These are phyloP conservation scores for Amanita pseudoporphyria DNA, from an alignment of 768 basidiomycete genomes.

Conservation along the genomic window DNA sequence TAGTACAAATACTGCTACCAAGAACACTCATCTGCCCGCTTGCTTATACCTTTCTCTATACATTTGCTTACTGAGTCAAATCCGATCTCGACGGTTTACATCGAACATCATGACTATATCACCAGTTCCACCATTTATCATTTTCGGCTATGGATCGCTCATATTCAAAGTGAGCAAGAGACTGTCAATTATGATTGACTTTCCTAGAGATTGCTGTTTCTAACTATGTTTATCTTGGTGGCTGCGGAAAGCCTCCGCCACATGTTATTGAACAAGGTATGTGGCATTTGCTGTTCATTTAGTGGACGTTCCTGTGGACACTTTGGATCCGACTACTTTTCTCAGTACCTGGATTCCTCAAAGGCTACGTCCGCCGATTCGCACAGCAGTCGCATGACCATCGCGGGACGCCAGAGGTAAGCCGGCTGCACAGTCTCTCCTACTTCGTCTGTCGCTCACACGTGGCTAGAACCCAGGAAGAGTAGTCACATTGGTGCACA, in stretches of 20 bases:
- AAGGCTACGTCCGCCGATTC: slow-evolving; percentile 85
- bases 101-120: slow-evolving; percentile 3
- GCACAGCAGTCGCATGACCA: slow-evolving; percentile 92
- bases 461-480: slow-evolving; percentile 73
- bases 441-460: too few species aligned
- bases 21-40: too few species aligned
- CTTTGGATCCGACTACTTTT: not conserved
- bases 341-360: slow-evolving; percentile 72
- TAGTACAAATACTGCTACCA: too few species aligned
- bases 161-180: slow-evolving; percentile 73
- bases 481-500: slow-evolving; percentile 84
- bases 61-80: too few species aligned
- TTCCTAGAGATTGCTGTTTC: not conserved
- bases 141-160: slow-evolving; percentile 90
- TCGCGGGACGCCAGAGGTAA: slow-evolving; percentile 77
- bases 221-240: not conserved
- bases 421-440: slow-evolving; percentile 1
- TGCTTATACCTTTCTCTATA: too few species aligned
- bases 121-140: slow-evolving; percentile 37
- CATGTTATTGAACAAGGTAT: slow-evolving; percentile 63
- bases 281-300: too few species aligned
- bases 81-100: too few species aligned
- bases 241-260: slow-evolving; percentile 58
- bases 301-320: not conserved
- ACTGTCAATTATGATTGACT: not conserved